Base-by-base conservation (phyloP, 1,139 yeast species). In the Ashbya aceris region DNA sequence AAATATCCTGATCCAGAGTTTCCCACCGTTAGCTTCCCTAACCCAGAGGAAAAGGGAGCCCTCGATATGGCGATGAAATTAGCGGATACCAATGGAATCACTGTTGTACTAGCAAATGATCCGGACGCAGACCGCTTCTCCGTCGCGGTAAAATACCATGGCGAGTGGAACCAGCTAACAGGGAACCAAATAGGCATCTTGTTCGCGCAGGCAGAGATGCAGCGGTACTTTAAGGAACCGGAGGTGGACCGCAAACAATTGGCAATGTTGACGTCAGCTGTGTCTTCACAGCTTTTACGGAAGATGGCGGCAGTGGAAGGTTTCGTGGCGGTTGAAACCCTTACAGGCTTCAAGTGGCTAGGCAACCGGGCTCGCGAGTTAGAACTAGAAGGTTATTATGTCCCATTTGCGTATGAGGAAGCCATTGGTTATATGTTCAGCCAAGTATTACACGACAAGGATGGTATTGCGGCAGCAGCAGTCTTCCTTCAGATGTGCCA, bases 321-420 rank as follows among this genome's bases (percentile, higher is more conserved):
- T 0, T 80, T 83, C 58, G 68, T 75, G 38, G 83, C 71, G 62
- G 73, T 68, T 37, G 97, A 91, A 48, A 89, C 97, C 0, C 68
- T 91, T 42, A 91, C 97, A 1, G 97, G 98, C 1, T 91, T 91
- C 68, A 91, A 91, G 64, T 91, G 98, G 98, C 83, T 91, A 40
- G 98, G 97, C 2, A 91, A 91, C 60, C 74, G 78, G 49, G 94
- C 96, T 1, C 76, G 82, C 30, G 84, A 80, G 23, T 67, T 84
- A 44, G 86, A 82, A 49, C 51, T 59, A 0, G 62, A 74, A 33
- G 95, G 95, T 0, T 77, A 59, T 53, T 52, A 43, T 6, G 95
- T 89, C 1, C 95, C 96, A 0, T 86, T 87, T 67, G 96, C 85
- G 0, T 91, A 75, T 58, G 98, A 91, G 61, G 98, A 91, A 58